Base-by-base conservation (phyloP, 1,284 basidiomycete genomes). In the Singerocomus inundabilis region DNA sequence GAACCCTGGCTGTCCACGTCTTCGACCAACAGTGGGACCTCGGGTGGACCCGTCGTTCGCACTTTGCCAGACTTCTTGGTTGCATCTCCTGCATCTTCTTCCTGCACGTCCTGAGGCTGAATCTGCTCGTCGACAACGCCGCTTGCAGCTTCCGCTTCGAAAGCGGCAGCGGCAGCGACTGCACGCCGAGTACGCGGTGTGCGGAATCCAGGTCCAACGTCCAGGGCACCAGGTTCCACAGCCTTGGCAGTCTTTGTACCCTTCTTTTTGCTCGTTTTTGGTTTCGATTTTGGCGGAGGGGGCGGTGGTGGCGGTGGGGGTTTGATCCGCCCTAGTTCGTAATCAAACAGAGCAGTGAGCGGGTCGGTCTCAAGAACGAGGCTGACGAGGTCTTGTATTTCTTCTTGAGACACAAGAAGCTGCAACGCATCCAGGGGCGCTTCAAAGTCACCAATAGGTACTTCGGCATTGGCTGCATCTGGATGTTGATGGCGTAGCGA, bases 1-100 rank as follows among this genome's bases (percentile, higher is more conserved):
- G 87, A 87, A 48, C 82, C 81, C 55, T 80, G 77, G 39, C 78
- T 76, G 60, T 86, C 88, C 21, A 97, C 82, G 35, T 84, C 74
- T 7, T 84, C 76, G 4, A 92, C 84, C 48, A 64, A 63, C 16
- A 72, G 74, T n/a, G 80, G 77, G 9, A 56, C 71, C 47, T 61
- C 77, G 8, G 71, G 58, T 33, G 70, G 72, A 15, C 69, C 67
- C 3, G 51, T 28, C 30, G 33, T 31, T 15, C 58, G 64, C 34
- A 40, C 25, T 31, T 60, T 63, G 36, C 2, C n/a, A 35, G 32
- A 13, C 33, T 51, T 68, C 61, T 52, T 64, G 16, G 11, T 2
- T 0, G 34, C 35, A 18, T 66, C 64, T 29, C 37, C 53, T 28
- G n/a, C 32, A 40, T 12, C 44, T n/a, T 32, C 42, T 46, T 56